A percentile compares a stretch with the other conserved stretches of the same genome.
Evolutionary conservation across 2,329 filamentous ascomycete species (phyloP).

Genomic region (Lachnellula occidentalis): DNA sequence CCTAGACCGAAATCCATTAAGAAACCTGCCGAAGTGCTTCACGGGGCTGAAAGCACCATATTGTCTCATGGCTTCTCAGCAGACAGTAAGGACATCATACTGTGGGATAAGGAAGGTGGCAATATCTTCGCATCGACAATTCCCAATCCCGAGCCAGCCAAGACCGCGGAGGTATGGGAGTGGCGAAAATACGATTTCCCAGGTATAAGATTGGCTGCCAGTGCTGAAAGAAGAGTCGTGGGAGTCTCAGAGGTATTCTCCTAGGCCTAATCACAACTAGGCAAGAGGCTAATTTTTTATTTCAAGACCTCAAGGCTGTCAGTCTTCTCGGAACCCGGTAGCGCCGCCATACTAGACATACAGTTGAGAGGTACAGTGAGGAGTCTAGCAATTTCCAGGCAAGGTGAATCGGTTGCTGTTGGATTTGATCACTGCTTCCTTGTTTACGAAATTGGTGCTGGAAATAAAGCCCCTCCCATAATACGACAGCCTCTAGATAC

Average conservation of each 20-base stretch:
- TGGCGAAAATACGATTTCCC: not conserved
- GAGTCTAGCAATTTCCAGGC: not conserved
- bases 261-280: not conserved
- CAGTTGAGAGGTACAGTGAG: not conserved
- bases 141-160: not conserved
- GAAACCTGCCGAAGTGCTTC: no score
- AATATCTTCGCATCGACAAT: not conserved
- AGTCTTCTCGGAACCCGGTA: not conserved
- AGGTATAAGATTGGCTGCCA: not conserved
- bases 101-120: not conserved
- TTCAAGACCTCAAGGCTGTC: not conserved
- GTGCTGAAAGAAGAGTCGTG: not conserved
- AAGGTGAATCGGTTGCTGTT: not conserved
- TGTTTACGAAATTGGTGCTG: not conserved
- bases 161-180: not conserved
- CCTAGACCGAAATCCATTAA: no score
- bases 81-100: not conserved
- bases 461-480: not conserved
- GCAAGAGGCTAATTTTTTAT: not conserved
- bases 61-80: not conserved
- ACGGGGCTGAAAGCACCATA: no score
- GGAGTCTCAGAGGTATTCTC: not conserved
- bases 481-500: not conserved
- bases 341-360: not conserved
- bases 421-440: not conserved